phyloP scores from a whole-genome alignment of 2,329 filamentous ascomycete genomes.

The Diaporthe amygdali region DNA sequence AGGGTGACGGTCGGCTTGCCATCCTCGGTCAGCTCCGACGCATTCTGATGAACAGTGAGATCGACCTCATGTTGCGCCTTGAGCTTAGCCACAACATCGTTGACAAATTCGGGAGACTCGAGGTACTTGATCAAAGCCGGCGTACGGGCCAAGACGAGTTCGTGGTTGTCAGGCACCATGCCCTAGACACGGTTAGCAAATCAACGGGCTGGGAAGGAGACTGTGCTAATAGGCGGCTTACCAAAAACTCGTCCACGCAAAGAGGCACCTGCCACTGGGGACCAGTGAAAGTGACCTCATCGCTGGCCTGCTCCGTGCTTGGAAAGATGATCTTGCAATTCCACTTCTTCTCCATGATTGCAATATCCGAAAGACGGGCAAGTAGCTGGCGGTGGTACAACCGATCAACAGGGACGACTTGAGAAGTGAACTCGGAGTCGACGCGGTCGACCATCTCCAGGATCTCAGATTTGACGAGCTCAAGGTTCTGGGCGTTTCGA shows the following conservation, averaged over 20 bases:
- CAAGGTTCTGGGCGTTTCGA: constrained; percentile 93
- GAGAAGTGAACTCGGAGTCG: constrained; percentile 96
- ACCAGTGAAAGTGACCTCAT: constrained; percentile 93
- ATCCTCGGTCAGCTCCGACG: constrained; percentile 62
- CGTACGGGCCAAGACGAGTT: constrained; percentile 81
- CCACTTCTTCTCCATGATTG: constrained; percentile 97
- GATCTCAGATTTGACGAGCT: constrained; percentile 98
- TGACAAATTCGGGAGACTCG: constrained; percentile 78
- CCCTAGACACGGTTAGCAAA: constrained; percentile 58
- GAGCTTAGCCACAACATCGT: constrained; percentile 81
- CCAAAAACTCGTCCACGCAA: constrained; percentile 92
- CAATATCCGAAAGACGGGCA: constrained; percentile 84
- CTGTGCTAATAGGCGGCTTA: constrained; percentile 43
- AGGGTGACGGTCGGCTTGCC: constrained; percentile 66
- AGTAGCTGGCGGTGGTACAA: constrained; percentile 95
- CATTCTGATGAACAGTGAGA: constrained; percentile 72
- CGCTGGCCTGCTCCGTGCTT: constrained; percentile 95
- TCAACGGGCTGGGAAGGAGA: background rate
- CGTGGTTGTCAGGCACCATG: constrained; percentile 97
- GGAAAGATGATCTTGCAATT: constrained; percentile 99
- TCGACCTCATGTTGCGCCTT: constrained; percentile 93
- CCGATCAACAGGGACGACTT: constrained; percentile 91
- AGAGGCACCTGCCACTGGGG: constrained; percentile 98
- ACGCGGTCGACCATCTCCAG: constrained; percentile 99
- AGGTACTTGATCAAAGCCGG: constrained; percentile 81